Evolutionary conservation across 495 filamentous ascomycete genomes (phyloP).

Genomic region (Lasiosphaeria miniovina): DNA sequence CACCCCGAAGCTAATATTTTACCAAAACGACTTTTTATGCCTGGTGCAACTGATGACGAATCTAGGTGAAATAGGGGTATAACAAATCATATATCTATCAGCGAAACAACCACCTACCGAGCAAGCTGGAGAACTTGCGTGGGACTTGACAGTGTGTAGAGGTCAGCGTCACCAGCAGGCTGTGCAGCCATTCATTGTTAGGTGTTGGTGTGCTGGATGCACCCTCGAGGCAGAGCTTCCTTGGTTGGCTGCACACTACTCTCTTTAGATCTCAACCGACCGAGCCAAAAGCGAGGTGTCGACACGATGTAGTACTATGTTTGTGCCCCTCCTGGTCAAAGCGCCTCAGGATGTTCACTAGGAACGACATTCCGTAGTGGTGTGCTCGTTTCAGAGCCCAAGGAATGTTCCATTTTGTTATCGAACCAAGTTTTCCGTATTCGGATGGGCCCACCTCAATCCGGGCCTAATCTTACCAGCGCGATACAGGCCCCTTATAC

Average conservation of each 20-base stretch:
- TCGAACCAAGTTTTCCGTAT: background rate
- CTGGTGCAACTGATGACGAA: no score
- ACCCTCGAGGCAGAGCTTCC: slow-evolving; percentile 6
- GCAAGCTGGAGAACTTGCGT: no score
- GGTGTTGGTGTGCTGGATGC: slow-evolving; percentile 5
- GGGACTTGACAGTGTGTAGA: background rate
- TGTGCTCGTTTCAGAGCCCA: slow-evolving; percentile 4
- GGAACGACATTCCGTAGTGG: background rate
- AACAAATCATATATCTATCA: no score
- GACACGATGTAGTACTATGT: background rate
- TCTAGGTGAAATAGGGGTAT: no score
- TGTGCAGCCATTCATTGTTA: background rate
- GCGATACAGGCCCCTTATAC: no score
- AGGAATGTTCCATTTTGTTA: slow-evolving; percentile 3
- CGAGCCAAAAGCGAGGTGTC: background rate
- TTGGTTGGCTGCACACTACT: background rate
- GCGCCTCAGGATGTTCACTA: no score
- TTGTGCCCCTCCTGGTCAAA: no score
- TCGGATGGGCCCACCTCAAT: background rate
- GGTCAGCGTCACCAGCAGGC: no score
- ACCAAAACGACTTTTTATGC: no score
- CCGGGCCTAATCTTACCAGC: background rate
- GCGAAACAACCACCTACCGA: no score
- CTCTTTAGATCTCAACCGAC: no score
- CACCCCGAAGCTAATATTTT: no score